Percentiles rank a stretch among this genome's conserved stretches.
Evolutionary conservation across 768 basidiomycete genomes (phyloP).

Genomic region (Tubosaeta sp.): DNA sequence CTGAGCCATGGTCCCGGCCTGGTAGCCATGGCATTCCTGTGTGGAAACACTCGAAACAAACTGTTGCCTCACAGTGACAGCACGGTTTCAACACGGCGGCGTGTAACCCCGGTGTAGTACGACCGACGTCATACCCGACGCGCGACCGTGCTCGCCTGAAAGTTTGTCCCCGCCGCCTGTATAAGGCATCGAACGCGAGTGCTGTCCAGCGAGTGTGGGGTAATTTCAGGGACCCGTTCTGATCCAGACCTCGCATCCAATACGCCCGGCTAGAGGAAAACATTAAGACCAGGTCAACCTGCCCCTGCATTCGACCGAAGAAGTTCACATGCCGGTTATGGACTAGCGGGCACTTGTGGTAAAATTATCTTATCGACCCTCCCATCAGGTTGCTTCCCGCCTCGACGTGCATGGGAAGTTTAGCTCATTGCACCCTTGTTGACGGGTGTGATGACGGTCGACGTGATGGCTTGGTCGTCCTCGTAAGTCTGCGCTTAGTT

Average conservation of each 20-base stretch:
- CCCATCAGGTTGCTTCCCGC: neutral
- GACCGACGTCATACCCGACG: neutral
- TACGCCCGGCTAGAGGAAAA: neutral
- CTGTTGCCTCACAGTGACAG: neutral
- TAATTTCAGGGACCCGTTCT: neutral
- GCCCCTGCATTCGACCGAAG: neutral
- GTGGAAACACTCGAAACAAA: too few species aligned
- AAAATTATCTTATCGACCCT: neutral
- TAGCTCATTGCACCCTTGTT: neutral
- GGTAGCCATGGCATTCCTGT: neutral
- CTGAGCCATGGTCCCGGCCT: neutral
- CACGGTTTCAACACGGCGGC: neutral
- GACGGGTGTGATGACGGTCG: neutral
- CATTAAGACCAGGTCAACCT: neutral
- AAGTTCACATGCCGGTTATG: neutral
- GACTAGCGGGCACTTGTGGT: neutral
- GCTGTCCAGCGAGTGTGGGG: neutral
- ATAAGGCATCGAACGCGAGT: neutral
- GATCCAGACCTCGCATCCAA: neutral
- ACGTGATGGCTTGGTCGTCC: neutral
- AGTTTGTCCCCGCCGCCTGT: neutral
- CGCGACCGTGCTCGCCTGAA: neutral
- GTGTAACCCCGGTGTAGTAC: neutral
- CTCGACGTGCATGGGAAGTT: slow-evolving; percentile 5
- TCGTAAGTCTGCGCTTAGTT: neutral